Evolutionary conservation across 257 asterid genomes (phyloP).

Genomic region (Plectranthus barbatus): DNA sequence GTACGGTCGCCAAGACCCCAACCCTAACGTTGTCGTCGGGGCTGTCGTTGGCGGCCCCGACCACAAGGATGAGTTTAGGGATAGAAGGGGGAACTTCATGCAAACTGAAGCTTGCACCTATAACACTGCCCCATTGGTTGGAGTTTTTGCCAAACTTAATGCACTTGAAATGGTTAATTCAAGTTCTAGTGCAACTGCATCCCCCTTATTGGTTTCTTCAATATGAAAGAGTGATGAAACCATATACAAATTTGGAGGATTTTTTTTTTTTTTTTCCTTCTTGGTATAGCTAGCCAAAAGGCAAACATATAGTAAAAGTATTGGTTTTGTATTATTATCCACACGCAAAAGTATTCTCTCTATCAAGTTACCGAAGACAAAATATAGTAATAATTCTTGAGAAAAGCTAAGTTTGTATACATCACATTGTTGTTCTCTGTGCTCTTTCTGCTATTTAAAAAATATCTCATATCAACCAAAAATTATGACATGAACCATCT

Average conservation of each 20-base stretch:
- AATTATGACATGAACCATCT: too few relatives aligned
- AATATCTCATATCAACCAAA: too few relatives aligned
- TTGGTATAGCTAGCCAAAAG: slow-evolving; percentile 12
- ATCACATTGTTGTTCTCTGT: too few relatives aligned
- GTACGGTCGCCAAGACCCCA: slow-evolving; percentile 44
- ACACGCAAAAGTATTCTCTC: neutral
- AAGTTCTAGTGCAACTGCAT: neutral
- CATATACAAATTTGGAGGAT: slow-evolving; percentile 11
- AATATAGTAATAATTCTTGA: neutral
- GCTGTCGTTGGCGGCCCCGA: slow-evolving; percentile 84
- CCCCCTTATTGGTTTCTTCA: slow-evolving; percentile 26
- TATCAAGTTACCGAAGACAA: neutral
- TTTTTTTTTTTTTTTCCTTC: neutral
- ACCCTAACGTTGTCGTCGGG: slow-evolving; percentile 60
- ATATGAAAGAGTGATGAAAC: neutral
- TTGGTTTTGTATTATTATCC: slow-evolving; percentile 1
- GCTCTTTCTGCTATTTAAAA: too few relatives aligned
- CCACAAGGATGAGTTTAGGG: slow-evolving; percentile 42
- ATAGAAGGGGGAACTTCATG: slow-evolving; percentile 55
- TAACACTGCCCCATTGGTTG: slow-evolving; percentile 74
- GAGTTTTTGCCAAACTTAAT: slow-evolving; percentile 54
- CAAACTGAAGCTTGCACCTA: slow-evolving; percentile 94
- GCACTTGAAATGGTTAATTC: slow-evolving; percentile 12
- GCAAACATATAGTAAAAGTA: too few relatives aligned
- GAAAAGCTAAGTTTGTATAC: neutral